phyloP scores from a whole-genome alignment of 805 yeast species.

The Candida dajiaensis region DNA sequence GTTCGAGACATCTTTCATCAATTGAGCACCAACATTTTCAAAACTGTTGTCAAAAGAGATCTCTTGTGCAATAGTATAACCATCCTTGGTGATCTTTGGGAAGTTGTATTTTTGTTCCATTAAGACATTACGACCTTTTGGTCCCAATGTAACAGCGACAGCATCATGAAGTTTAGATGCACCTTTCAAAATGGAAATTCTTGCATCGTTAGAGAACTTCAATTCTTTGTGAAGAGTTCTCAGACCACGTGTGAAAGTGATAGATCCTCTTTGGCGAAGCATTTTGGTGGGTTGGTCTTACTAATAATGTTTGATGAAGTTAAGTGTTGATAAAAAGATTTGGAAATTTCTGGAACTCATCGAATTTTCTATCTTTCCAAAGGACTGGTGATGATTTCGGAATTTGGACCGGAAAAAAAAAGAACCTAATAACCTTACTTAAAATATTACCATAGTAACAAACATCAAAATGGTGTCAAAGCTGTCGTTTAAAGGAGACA shows the following conservation, averaged over 20 bases:
- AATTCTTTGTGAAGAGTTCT: slow-evolving; percentile 70
- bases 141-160: slow-evolving; percentile 94
- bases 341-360: neutral
- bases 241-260: slow-evolving; percentile 13
- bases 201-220: slow-evolving; percentile 94
- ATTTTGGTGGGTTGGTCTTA: neutral
- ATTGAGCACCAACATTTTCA: slow-evolving; percentile 94
- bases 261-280: neutral
- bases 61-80: slow-evolving; percentile 93
- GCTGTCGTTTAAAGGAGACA: slow-evolving; percentile 32
- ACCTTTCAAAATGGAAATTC: slow-evolving; percentile 90
- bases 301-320: no score
- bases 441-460: no score
- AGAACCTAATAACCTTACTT: neutral
- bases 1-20: slow-evolving; percentile 93
- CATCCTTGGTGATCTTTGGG: slow-evolving; percentile 98
- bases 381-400: neutral
- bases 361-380: neutral
- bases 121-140: slow-evolving; percentile 94
- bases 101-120: slow-evolving; percentile 96
- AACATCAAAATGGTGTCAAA: slow-evolving; percentile 28
- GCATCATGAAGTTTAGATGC: slow-evolving; percentile 95
- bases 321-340: no score
- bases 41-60: slow-evolving; percentile 81
- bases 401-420: neutral